Percentiles rank a stretch among this genome's conserved stretches.
Conservation (phyloP, 352 stramenopile species). For the Blastocystis sp. region DNA sequence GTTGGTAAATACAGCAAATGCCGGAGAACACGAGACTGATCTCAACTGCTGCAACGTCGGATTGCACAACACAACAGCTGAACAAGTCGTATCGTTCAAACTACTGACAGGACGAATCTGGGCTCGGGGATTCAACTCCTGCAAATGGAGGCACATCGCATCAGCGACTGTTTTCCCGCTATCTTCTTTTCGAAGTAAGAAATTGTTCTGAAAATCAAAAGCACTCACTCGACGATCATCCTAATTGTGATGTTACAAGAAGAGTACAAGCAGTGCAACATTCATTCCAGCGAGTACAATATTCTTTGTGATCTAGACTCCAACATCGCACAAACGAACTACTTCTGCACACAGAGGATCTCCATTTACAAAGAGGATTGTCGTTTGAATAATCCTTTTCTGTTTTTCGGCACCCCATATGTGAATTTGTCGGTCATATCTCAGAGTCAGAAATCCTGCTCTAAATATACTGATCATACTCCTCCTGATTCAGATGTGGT, state of each 20-base stretch:
- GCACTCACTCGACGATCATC: neutral
- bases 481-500: neutral
- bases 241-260: neutral
- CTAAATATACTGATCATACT: slow-evolving; percentile 23
- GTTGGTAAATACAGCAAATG: neutral
- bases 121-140: slow-evolving; percentile 30
- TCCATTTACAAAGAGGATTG: slow-evolving; percentile 17
- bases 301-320: slow-evolving; percentile 34
- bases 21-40: neutral
- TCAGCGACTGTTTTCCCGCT: neutral
- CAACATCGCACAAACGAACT: neutral
- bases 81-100: neutral
- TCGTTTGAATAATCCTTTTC: slow-evolving; percentile 32
- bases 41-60: neutral
- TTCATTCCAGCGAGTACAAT: slow-evolving; percentile 38
- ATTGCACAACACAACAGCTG: neutral
- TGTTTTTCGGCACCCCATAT: slow-evolving; percentile 37
- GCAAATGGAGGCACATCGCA: neutral
- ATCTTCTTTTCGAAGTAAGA: slow-evolving; percentile 44
- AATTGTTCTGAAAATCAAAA: neutral
- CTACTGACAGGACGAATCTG: neutral
- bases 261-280: neutral
- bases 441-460: neutral
- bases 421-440: slow-evolving; percentile 51
- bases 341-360: neutral